Evolutionary conservation across 108 stramenopile genomes (phyloP).

Genomic region (Chaetoceros muelleri): DNA sequence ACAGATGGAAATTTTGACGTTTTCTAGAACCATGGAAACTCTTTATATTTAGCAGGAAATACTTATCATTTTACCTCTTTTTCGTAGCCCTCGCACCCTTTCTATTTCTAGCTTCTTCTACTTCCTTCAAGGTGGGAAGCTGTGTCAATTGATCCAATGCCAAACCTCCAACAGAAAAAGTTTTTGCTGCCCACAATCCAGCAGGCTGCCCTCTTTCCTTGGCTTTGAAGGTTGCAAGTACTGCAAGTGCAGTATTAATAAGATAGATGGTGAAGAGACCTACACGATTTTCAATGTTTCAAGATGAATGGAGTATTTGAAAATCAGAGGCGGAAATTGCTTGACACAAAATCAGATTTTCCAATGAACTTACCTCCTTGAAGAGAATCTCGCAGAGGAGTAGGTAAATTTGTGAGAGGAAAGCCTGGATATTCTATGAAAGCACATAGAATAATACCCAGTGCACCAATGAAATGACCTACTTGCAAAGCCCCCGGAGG

Average conservation of each 20-base stretch:
- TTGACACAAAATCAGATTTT: too few species aligned
- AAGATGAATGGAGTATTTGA: neutral
- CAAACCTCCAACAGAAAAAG: slow-evolving; percentile 71
- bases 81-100: slow-evolving; percentile 39
- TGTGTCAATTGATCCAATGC: slow-evolving; percentile 82
- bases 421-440: slow-evolving; percentile 86
- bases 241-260: slow-evolving; percentile 60
- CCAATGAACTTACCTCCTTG: slow-evolving; percentile 56
- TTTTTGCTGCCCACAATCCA: slow-evolving; percentile 60
- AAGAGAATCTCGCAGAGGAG: slow-evolving; percentile 52
- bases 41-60: too few species aligned
- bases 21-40: too few species aligned
- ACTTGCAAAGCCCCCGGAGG: slow-evolving; percentile 74
- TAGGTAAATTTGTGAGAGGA: slow-evolving; percentile 79
- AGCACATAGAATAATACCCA: slow-evolving; percentile 68
- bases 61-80: slow-evolving; percentile 27
- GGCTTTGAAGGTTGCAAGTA: slow-evolving; percentile 62
- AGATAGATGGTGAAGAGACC: slow-evolving; percentile 58
- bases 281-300: slow-evolving; percentile 2
- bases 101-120: slow-evolving; percentile 16
- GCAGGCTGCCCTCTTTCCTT: slow-evolving; percentile 53
- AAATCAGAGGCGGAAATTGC: neutral
- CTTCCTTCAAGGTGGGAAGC: slow-evolving; percentile 57
- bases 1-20: too few species aligned
- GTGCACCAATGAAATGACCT: slow-evolving; percentile 77